Conservation (phyloP, 73 alveolate species). For the Paramecium caudatum region DNA sequence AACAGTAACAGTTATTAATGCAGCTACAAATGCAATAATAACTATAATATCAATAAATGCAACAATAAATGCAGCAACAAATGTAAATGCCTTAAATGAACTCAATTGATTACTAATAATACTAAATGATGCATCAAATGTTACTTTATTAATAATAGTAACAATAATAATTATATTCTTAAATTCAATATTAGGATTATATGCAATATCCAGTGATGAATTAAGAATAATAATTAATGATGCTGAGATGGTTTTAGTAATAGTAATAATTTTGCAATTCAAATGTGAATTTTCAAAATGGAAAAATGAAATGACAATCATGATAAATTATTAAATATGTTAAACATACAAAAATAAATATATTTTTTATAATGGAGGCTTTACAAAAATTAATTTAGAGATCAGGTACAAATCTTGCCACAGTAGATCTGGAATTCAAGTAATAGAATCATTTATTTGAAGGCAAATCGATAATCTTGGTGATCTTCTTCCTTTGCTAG, state of each 20-base stretch:
- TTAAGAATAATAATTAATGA: constrained; percentile 33
- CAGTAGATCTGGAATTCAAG: constrained; percentile 52
- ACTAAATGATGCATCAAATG: constrained; percentile 25
- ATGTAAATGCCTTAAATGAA: not conserved
- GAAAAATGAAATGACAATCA: constrained; percentile 26
- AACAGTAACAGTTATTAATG: not conserved
- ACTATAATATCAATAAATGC: not conserved
- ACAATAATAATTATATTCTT: constrained; percentile 1
- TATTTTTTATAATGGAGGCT: constrained; percentile 7
- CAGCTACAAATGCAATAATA: not conserved
- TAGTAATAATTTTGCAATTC: constrained; percentile 44
- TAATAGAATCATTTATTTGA: not conserved
- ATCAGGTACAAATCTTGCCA: constrained; percentile 5
- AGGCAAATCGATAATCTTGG: constrained; percentile 80
- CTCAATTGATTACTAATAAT: not conserved
- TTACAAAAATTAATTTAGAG: constrained; percentile 7
- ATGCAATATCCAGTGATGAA: constrained; percentile 8
- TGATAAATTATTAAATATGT: constrained; percentile 16
- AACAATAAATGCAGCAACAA: not conserved
- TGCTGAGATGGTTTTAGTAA: constrained; percentile 18
- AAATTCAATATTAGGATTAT: constrained; percentile 8
- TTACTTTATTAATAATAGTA: not conserved
- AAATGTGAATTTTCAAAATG: constrained; percentile 23
- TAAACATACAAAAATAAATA: not conserved
- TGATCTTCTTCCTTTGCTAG: constrained; percentile 78